Conservation (phyloP, 768 basidiomycete species). For the Coprinopsis marcescibilis region DNA sequence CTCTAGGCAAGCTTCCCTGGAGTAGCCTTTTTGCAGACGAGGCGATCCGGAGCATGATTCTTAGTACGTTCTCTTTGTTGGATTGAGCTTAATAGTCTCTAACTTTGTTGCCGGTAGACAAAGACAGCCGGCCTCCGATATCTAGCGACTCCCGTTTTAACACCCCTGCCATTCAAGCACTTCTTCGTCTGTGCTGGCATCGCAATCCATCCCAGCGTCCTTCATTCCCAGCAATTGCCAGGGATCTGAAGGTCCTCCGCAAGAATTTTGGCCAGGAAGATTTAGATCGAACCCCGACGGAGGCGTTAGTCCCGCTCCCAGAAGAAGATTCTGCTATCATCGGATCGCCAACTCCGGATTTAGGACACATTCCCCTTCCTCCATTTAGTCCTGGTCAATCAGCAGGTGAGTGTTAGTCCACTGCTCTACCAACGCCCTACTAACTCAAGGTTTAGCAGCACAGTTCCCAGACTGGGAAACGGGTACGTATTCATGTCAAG, state of each 20-base stretch:
- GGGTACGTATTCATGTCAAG: too few relatives aligned
- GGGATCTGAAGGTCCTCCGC: slow-evolving; percentile 40
- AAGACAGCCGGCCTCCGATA: slow-evolving; percentile 46
- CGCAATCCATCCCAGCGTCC: slow-evolving; percentile 46
- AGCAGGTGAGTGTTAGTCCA: background rate
- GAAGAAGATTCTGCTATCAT: background rate
- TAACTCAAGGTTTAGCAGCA: background rate
- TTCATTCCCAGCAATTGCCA: slow-evolving; percentile 43
- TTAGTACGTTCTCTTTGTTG: slow-evolving; percentile 28
- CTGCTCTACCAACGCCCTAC: background rate
- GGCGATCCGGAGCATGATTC: slow-evolving; percentile 44
- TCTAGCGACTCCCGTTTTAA: slow-evolving; percentile 31
- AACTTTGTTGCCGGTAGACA: slow-evolving; percentile 27
- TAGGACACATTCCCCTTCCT: slow-evolving; percentile 26
- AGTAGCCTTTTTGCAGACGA: slow-evolving; percentile 37
- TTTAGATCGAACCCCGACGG: slow-evolving; percentile 16
- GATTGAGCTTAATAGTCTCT: slow-evolving; percentile 10
- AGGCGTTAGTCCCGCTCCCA: slow-evolving; percentile 1
- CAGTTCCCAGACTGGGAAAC: too few relatives aligned
- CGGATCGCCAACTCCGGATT: slow-evolving; percentile 28
- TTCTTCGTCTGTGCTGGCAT: slow-evolving; percentile 52
- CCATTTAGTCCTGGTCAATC: background rate
- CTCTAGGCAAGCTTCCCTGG: slow-evolving; percentile 61
- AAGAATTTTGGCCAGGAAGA: slow-evolving; percentile 22
- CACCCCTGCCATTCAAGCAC: slow-evolving; percentile 31